Evolutionary conservation across 2,329 filamentous ascomycete species (phyloP).

Genomic region (Colletotrichum godetiae): DNA sequence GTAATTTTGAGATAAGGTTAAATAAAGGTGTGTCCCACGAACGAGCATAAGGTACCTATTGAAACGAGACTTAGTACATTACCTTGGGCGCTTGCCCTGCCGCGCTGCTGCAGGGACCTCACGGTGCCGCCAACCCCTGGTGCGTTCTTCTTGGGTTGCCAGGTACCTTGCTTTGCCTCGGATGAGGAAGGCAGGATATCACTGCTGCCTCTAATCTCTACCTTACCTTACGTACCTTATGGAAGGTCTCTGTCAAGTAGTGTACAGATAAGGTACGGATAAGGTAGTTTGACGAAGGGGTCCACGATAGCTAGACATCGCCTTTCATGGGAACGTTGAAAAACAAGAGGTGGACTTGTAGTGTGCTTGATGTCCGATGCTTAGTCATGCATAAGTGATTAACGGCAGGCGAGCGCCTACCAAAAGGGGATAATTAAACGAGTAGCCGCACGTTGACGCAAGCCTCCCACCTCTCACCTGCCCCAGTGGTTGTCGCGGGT

Average conservation of each 20-base stretch:
- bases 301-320: neutral
- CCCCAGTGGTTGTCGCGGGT: conserved; percentile 12
- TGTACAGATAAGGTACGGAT: too few species aligned
- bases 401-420: conserved; percentile 25
- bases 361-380: neutral
- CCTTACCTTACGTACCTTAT: too few species aligned
- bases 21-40: neutral
- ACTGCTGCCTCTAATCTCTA: too few species aligned
- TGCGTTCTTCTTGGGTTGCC: neutral
- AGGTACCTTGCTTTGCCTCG: too few species aligned
- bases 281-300: too few species aligned
- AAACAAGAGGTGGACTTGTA: neutral
- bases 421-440: conserved; percentile 30
- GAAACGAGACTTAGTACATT: neutral
- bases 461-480: neutral
- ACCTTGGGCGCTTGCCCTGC: neutral
- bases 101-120: conserved; percentile 3
- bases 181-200: too few species aligned
- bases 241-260: too few species aligned
- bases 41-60: neutral
- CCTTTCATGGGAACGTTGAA: neutral
- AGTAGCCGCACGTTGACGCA: conserved; percentile 34
- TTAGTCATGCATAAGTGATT: conserved; percentile 16
- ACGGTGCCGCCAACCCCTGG: neutral
- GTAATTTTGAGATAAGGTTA: neutral